Evolutionary conservation across 306 rosid species (phyloP), one percentile per base, ranked within the genome.

Genomic region (Vicia villosa): DNA sequence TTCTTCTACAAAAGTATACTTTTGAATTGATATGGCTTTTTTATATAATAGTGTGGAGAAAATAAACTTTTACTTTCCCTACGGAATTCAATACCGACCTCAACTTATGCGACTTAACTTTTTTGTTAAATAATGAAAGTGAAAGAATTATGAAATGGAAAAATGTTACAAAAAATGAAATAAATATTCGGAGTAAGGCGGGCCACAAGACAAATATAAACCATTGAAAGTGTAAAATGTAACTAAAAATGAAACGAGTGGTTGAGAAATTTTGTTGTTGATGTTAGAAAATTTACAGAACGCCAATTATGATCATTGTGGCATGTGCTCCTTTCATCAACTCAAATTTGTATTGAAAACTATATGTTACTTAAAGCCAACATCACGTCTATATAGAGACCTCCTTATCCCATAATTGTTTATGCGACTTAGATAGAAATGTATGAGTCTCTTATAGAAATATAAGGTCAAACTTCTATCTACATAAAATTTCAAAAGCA

Each of bases 211-310:
- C 37, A 20, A 43, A 34, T 63, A 12, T 17, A 13, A 17, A 70
- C 73, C 76, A 34, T 22, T 32, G 68, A 55, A 70, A 55, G 68
- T 70, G 77, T 11, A 77, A 77, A 63, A 52, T 54, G 60, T 21
- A 26, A 30, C n/a, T 30, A 32, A 32, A 5, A 32, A 0, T 32
- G 8, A 32, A 30, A 32, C 37, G 6, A 6, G 37, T 32, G 37
- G 6, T 6, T 32, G 37, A 6, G 37, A 32, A 32, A 32, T 32
- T 8, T 4, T 30, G 34, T 4, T 30, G 34, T 4, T 30, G 58
- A 56, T 20, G 15, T 19, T 71, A 55, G 73, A 70, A 63, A 54
- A 41, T 70, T 20, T 64, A 52, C 4, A 28, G 22, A 40, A 30
- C 34, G 5, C 7, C 34, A 30, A 6, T 30, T 30, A 30, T 30